Evolutionary conservation across 148 eudicot species (phyloP), one percentile per base, ranked within the genome.

Genomic region (Fallopia convolvulus): DNA sequence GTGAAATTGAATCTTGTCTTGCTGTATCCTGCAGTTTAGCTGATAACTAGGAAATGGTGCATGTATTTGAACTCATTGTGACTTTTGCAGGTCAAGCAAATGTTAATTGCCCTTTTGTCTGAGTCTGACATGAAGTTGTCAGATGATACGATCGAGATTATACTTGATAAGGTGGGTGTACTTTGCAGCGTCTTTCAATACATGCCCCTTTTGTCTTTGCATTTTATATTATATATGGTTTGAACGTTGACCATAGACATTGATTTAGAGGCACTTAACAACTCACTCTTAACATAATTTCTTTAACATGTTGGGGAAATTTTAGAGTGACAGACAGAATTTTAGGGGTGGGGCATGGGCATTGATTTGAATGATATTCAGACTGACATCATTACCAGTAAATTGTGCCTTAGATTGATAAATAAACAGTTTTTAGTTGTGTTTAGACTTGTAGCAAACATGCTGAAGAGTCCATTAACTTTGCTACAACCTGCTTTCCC

Each of bases 41-140:
- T 26, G 0, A 26, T 26, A 26, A 26, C 30, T 26, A 26, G 30
- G 30, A 26, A 65, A 1, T 65, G 21, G 14, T 36, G 46, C 46
- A 36, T 68, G 44, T 39, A 68, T 68, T 15, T 66, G 42, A 15
- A 66, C 7, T 15, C 26, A 13, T 17, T 80, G 74, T 75, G 75
- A 63, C 75, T 77, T 81, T 79, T 72, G 75, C 88, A 94, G 99
- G 99, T 95, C 53, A 92, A 92, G 85, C 94, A 88, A 92, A 95
- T 95, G 99, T 81, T 95, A 79, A 88, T 95, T 75, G 99, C 99
- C 14, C 89, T 92, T 83, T 80, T 95, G 49, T 83, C 85, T n/a
- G 99, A 95, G 81, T 95, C 97, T 50, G 99, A 90, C 55, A 70
- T 92, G 91, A 92, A 91, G 86, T 86, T 95, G 89, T 88, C 97